Evolutionary conservation across 495 filamentous ascomycete species (phyloP).

Genomic region (Polyplosphaeria fusca): DNA sequence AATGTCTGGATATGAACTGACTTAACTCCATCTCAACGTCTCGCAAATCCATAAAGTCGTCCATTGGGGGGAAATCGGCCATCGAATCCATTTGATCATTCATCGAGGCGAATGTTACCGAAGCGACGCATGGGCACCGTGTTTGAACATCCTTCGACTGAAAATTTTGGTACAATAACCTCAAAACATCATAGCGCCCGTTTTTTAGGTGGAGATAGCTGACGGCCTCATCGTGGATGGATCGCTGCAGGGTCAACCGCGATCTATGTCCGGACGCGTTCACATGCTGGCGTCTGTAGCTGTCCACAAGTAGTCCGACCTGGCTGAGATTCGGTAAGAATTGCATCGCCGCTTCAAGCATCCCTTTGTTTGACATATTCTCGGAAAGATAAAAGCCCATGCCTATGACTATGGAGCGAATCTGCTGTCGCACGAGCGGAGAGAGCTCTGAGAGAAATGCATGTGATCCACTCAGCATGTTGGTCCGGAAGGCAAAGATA

Average conservation of each 20-base stretch:
- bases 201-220: not conserved
- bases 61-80: not conserved
- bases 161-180: not conserved
- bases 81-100: not conserved
- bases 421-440: not conserved
- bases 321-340: not conserved
- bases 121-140: not conserved
- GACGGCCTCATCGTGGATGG: not conserved
- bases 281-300: not conserved
- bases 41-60: not conserved
- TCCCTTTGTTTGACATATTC: not conserved
- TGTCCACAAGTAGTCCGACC: not conserved
- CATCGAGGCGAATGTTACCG: not conserved
- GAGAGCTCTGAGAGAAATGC: not conserved
- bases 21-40: not conserved
- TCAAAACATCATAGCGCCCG: not conserved
- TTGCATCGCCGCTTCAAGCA: not conserved
- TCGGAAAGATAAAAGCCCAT: not conserved
- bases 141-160: not conserved
- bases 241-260: no score
- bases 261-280: not conserved
- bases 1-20: not conserved
- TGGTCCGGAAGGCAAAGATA: not conserved
- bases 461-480: not conserved
- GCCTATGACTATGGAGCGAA: not conserved